Conservation (phyloP, 768 basidiomycete genomes). For the Mycena rebaudengoi region DNA sequence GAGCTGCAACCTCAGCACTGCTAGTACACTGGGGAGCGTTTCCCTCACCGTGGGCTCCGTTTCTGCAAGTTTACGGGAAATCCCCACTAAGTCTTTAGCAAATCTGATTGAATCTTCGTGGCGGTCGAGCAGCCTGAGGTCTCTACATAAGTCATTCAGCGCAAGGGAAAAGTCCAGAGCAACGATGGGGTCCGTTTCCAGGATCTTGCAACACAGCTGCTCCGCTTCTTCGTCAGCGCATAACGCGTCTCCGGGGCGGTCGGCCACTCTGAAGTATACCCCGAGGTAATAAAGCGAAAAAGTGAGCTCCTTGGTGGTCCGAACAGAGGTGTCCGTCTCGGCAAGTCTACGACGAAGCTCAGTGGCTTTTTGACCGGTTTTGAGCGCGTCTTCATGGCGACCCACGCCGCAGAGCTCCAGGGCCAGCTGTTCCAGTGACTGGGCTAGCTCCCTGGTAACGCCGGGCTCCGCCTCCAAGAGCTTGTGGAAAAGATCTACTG, state of each 20-base stretch:
- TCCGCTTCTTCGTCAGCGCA: not conserved
- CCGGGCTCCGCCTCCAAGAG: not conserved
- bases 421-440: constrained; percentile 1
- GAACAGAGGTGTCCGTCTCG: constrained; percentile 2
- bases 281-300: constrained; percentile 7
- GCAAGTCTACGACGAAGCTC: constrained; percentile 4
- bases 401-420: not conserved
- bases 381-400: not conserved
- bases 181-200: not conserved
- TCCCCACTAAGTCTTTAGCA: not conserved
- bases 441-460: not conserved
- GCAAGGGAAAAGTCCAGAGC: not conserved
- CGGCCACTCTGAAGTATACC: not conserved
- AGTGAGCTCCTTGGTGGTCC: not conserved
- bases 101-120: not conserved
- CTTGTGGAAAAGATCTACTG: not conserved
- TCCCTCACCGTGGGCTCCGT: not conserved
- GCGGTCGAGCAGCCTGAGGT: not conserved
- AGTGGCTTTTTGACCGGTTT: not conserved
- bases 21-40: not conserved
- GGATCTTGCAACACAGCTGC: not conserved
- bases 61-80: not conserved
- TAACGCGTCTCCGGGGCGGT: not conserved
- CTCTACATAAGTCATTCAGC: not conserved
- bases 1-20: not conserved